Evolutionary conservation across 805 yeast species (phyloP).

Genomic region (Candida cerambycidarum): DNA sequence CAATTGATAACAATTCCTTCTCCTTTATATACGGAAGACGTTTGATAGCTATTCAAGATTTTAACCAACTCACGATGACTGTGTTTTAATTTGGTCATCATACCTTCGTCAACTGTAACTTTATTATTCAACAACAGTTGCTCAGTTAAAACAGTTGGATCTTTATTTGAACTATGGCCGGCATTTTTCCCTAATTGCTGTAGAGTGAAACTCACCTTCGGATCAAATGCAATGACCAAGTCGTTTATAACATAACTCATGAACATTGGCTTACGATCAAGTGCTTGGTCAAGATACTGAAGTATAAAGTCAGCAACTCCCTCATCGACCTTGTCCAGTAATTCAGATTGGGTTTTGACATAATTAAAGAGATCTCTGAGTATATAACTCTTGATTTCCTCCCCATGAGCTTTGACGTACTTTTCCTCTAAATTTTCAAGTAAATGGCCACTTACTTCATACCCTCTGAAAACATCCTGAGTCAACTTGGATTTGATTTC

Average conservation of each 20-base stretch:
- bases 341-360: constrained; percentile 5
- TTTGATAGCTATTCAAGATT: constrained; percentile 22
- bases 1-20: constrained; percentile 36
- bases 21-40: constrained; percentile 27
- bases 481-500: constrained; percentile 15
- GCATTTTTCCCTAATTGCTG: too few relatives aligned
- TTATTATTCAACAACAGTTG: background rate
- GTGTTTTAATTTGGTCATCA: background rate
- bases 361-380: constrained; percentile 15
- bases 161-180: too few relatives aligned
- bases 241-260: background rate
- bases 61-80: constrained; percentile 28
- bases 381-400: constrained; percentile 13
- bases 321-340: constrained; percentile 4
- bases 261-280: background rate
- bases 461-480: constrained; percentile 13
- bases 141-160: background rate
- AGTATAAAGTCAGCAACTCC: constrained; percentile 3
- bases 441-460: constrained; percentile 13
- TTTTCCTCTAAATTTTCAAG: constrained; percentile 16
- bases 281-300: background rate
- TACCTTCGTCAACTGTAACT: background rate
- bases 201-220: too few relatives aligned
- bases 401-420: constrained; percentile 13
- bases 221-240: background rate